phyloP scores from a whole-genome alignment of 345 rosid species.

The Hevea brasiliensis region DNA sequence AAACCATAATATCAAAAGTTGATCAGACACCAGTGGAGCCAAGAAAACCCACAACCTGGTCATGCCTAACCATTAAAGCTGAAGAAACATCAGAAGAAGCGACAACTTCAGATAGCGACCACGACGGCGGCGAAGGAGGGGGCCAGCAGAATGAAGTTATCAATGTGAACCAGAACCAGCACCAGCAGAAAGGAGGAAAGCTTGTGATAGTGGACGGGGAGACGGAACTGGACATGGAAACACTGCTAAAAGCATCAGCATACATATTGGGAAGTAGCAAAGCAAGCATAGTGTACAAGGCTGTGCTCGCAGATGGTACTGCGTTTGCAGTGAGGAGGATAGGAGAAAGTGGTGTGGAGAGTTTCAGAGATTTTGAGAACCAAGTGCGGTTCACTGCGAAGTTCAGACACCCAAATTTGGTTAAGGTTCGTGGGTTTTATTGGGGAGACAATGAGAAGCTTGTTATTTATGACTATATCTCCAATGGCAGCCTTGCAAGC shows the following conservation, averaged over 20 bases:
- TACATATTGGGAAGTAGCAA: constrained; percentile 68
- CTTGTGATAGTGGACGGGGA: constrained; percentile 70
- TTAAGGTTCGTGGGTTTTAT: constrained; percentile 67
- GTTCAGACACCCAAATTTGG: constrained; percentile 74
- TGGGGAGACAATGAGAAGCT: constrained; percentile 94
- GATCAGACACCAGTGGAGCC: constrained; percentile 17
- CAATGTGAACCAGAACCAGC: background rate
- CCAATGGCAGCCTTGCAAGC: constrained; percentile 74
- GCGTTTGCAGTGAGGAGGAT: constrained; percentile 84
- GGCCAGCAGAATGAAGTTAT: constrained; percentile 7
- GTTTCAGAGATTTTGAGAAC: constrained; percentile 69
- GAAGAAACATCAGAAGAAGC: constrained; percentile 48
- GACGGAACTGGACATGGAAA: constrained; percentile 68
- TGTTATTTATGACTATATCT: constrained; percentile 62
- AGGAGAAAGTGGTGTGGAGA: constrained; percentile 58
- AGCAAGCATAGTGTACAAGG: constrained; percentile 75
- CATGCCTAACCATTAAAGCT: constrained; percentile 51
- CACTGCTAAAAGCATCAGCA: constrained; percentile 78
- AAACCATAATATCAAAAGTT: constrained; percentile 25
- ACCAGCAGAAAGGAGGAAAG: constrained; percentile 38
- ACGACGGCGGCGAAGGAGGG: constrained; percentile 35
- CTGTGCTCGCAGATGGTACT: constrained; percentile 66
- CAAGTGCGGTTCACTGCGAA: constrained; percentile 61
- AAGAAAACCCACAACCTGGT: constrained; percentile 40
- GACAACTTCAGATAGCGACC: constrained; percentile 59